Evolutionary conservation across 441 rosid genomes (phyloP).

Genomic region (Pelargonium cotyledonis): DNA sequence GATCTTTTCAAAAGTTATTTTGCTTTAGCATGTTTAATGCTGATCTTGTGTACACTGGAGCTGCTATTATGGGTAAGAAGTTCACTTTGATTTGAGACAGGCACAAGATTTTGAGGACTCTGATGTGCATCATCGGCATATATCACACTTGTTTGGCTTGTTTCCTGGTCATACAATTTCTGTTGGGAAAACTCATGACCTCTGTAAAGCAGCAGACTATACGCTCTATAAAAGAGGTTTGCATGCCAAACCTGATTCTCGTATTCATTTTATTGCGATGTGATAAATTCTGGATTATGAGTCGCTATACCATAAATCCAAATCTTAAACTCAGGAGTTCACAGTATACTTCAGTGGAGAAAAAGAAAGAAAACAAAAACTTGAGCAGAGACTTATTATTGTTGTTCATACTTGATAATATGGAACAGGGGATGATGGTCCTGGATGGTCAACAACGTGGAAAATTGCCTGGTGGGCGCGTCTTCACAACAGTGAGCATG

Average conservation of each 20-base stretch:
- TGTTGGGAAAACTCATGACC: slow-evolving; percentile 15
- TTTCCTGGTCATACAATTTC: slow-evolving; percentile 22
- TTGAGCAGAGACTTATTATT: neutral
- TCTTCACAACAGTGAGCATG: slow-evolving; percentile 18
- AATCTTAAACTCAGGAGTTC: neutral
- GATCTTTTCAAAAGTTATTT: neutral
- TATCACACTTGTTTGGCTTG: slow-evolving; percentile 24
- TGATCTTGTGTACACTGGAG: neutral
- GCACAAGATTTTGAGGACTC: slow-evolving; percentile 22
- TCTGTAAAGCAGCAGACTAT: slow-evolving; percentile 17
- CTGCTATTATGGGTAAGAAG: neutral
- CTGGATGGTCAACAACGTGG: slow-evolving; percentile 28
- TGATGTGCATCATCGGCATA: slow-evolving; percentile 20
- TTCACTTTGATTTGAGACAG: slow-evolving; percentile 10
- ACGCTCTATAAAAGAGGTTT: slow-evolving; percentile 24
- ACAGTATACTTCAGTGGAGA: neutral
- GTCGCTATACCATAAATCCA: too few species aligned
- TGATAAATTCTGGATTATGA: neutral
- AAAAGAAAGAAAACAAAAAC: neutral
- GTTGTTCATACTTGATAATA: neutral
- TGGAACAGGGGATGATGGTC: slow-evolving; percentile 25
- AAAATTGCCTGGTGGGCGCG: slow-evolving; percentile 24
- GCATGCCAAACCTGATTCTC: neutral
- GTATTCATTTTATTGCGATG: neutral
- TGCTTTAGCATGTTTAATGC: neutral